These are phyloP conservation scores for Mycena alexandri DNA, from an alignment of 768 basidiomycete genomes.

Conservation along the genomic window DNA sequence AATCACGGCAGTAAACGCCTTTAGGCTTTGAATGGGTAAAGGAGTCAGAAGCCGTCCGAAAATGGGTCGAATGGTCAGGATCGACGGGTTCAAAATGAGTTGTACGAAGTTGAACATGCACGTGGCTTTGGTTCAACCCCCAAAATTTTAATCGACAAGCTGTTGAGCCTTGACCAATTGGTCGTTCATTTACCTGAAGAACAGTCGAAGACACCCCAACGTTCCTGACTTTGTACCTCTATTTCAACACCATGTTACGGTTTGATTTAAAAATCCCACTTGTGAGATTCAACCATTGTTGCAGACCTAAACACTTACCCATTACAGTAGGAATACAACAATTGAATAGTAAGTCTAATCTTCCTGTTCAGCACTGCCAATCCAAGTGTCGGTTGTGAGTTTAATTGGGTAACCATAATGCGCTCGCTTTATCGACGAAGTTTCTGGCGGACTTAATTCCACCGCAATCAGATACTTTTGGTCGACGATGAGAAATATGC, in stretches of 20 bases:
- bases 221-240: too few species aligned
- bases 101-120: slow-evolving; percentile 5
- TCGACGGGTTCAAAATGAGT: slow-evolving; percentile 5
- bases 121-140: slow-evolving; percentile 1
- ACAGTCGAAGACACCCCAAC: too few species aligned
- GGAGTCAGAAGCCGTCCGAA: neutral
- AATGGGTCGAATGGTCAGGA: neutral
- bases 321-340: too few species aligned
- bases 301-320: too few species aligned
- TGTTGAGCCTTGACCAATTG: neutral
- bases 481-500: neutral
- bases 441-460: slow-evolving; percentile 26
- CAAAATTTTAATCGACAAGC: neutral
- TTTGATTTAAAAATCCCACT: too few species aligned
- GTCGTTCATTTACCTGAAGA: too few species aligned
- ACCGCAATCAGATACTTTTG: slow-evolving; percentile 32
- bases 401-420: slow-evolving; percentile 31
- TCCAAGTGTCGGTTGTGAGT: slow-evolving; percentile 33
- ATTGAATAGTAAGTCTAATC: neutral
- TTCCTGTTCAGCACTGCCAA: slow-evolving; percentile 19
- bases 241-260: too few species aligned
- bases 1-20: neutral
- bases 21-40: too few species aligned
- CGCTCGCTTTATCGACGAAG: slow-evolving; percentile 19
- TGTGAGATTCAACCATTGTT: too few species aligned